phyloP scores from a whole-genome alignment of 2,329 filamentous ascomycete species.

The Cryphonectria radicalis region DNA sequence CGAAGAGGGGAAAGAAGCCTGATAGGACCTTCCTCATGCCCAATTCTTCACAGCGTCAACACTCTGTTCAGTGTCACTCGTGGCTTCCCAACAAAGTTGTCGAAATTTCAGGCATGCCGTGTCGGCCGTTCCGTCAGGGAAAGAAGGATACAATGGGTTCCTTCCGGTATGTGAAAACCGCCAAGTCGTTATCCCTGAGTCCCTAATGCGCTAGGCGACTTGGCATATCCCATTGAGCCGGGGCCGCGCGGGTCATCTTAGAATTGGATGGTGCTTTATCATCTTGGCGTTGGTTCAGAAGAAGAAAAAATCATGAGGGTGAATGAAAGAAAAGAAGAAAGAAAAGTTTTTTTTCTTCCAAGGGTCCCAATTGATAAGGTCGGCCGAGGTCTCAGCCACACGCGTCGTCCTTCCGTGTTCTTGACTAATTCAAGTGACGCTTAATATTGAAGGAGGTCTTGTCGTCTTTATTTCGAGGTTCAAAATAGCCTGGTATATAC shows the following conservation, averaged over 20 bases:
- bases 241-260: background rate
- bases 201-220: background rate
- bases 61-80: background rate
- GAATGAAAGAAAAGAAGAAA: background rate
- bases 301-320: background rate
- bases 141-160: background rate
- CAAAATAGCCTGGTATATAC: background rate
- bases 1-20: background rate
- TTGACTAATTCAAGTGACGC: constrained; percentile 4
- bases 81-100: background rate
- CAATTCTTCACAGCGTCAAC: background rate
- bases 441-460: background rate
- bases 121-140: background rate
- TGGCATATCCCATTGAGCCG: background rate
- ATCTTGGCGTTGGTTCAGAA: background rate
- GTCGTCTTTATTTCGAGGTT: background rate
- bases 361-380: background rate
- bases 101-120: background rate
- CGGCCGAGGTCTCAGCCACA: background rate
- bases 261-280: background rate
- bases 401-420: background rate
- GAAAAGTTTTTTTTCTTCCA: background rate
- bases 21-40: background rate
- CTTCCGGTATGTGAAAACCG: background rate
- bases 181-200: background rate